Conservation (phyloP, 2,329 filamentous ascomycete species). For the Botrytis deweyae region DNA sequence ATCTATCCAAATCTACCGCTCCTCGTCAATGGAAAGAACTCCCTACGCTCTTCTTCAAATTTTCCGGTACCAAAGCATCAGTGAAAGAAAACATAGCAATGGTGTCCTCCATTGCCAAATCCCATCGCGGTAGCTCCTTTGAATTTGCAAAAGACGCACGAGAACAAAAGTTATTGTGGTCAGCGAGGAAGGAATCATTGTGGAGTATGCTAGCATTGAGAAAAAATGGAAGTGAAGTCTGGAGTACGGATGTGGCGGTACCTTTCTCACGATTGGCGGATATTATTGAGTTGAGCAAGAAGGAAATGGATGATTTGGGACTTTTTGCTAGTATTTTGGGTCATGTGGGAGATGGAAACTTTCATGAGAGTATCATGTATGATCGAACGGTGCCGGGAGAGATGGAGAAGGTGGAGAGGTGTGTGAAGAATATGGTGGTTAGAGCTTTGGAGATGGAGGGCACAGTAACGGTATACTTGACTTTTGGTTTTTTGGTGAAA, state of each 20-base stretch:
- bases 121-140: slow-evolving; percentile 64
- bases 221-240: slow-evolving; percentile 67
- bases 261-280: slow-evolving; percentile 73
- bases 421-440: slow-evolving; percentile 86
- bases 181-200: slow-evolving; percentile 77
- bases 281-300: slow-evolving; percentile 80
- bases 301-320: slow-evolving; percentile 81
- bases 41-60: slow-evolving; percentile 82
- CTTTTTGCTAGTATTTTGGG: slow-evolving; percentile 86
- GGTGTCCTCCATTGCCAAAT: slow-evolving; percentile 66
- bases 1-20: slow-evolving; percentile 67
- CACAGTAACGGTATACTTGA: slow-evolving; percentile 65
- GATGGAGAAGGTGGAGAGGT: slow-evolving; percentile 71
- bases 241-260: slow-evolving; percentile 83
- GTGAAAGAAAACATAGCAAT: slow-evolving; percentile 73
- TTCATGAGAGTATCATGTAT: slow-evolving; percentile 91
- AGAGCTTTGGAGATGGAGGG: slow-evolving; percentile 93
- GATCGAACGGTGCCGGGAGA: slow-evolving; percentile 68
- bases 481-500: neutral
- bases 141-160: slow-evolving; percentile 72
- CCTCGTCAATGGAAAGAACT: slow-evolving; percentile 70
- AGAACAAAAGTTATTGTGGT: slow-evolving; percentile 77
- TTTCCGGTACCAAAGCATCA: slow-evolving; percentile 75
- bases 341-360: slow-evolving; percentile 92
- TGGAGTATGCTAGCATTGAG: slow-evolving; percentile 77